Percentiles rank a stretch among this genome's conserved stretches.
phyloP scores from a whole-genome alignment of 179 eudicot species.

The Dionaea muscipula region DNA sequence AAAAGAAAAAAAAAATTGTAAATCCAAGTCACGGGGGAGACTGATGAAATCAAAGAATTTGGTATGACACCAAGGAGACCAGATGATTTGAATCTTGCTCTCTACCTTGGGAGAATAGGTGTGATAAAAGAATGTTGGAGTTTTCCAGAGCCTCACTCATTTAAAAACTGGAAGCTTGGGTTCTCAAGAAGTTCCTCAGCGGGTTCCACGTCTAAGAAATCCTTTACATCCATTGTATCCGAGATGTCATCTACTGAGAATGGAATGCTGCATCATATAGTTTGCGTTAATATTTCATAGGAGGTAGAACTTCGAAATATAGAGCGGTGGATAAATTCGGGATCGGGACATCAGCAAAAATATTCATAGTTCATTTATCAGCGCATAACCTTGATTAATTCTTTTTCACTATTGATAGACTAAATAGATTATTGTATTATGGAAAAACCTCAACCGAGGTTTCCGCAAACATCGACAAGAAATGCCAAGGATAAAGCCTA shows the following conservation, averaged over 20 bases:
- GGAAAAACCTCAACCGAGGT: no score
- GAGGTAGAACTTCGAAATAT: background rate
- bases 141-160: constrained; percentile 37
- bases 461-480: no score
- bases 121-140: constrained; percentile 11
- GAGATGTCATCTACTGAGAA: constrained; percentile 80
- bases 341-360: no score
- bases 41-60: constrained; percentile 15
- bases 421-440: no score
- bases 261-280: constrained; percentile 51
- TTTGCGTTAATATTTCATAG: background rate
- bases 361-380: no score
- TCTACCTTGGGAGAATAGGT: constrained; percentile 11
- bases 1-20: constrained; percentile 8
- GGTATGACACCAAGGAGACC: background rate
- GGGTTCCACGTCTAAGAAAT: constrained; percentile 52
- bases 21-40: constrained; percentile 17
- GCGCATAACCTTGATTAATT: no score
- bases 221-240: constrained; percentile 47
- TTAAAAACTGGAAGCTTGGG: constrained; percentile 78
- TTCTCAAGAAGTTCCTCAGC: constrained; percentile 61
- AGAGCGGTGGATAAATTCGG: no score
- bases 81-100: background rate
- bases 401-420: no score
- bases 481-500: no score